Conservation (phyloP, 495 filamentous ascomycete species). For the Neurospora sp. region DNA sequence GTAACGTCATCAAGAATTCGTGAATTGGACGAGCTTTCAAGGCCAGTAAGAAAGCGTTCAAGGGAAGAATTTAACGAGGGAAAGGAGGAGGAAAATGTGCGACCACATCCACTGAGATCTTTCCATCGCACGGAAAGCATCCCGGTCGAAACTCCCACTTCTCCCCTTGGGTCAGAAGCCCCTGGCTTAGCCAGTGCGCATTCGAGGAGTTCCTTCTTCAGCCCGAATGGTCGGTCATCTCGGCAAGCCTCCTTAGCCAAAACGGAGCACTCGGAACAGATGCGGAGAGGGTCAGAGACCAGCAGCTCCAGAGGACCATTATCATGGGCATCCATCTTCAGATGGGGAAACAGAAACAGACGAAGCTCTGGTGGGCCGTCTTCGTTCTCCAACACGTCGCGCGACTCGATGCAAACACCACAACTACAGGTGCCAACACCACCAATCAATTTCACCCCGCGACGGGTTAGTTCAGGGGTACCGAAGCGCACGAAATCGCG, state of each 20-base stretch:
- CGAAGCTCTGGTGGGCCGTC: constrained; percentile 47
- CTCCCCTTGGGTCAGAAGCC: constrained; percentile 3
- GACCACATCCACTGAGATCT: constrained; percentile 10
- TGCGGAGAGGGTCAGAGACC: constrained; percentile 28
- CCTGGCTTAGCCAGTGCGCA: constrained; percentile 9
- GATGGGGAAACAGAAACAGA: constrained; percentile 50
- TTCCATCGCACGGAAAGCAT: constrained; percentile 32
- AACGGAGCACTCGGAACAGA: constrained; percentile 26
- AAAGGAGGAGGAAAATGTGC: constrained; percentile 2
- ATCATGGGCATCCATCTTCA: constrained; percentile 65
- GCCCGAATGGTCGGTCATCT: constrained; percentile 16
- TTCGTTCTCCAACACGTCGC: constrained; percentile 73
- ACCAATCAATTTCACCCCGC: constrained; percentile 20
- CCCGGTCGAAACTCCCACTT: constrained; percentile 3
- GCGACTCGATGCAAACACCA: constrained; percentile 53
- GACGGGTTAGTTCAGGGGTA: constrained; percentile 28
- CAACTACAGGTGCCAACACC: constrained; percentile 21
- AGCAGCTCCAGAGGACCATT: constrained; percentile 29
- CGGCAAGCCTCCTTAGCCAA: constrained; percentile 20
- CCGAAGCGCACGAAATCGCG: constrained; percentile 76
- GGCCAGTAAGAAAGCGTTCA: constrained; percentile 11
- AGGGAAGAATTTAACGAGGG: constrained; percentile 6
- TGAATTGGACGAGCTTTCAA: constrained; percentile 11
- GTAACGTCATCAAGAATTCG: constrained; percentile 36
- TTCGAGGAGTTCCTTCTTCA: constrained; percentile 23